phyloP scores from a whole-genome alignment of 202 grass and related monocot species.

The Cymbopogon flexuosus region DNA sequence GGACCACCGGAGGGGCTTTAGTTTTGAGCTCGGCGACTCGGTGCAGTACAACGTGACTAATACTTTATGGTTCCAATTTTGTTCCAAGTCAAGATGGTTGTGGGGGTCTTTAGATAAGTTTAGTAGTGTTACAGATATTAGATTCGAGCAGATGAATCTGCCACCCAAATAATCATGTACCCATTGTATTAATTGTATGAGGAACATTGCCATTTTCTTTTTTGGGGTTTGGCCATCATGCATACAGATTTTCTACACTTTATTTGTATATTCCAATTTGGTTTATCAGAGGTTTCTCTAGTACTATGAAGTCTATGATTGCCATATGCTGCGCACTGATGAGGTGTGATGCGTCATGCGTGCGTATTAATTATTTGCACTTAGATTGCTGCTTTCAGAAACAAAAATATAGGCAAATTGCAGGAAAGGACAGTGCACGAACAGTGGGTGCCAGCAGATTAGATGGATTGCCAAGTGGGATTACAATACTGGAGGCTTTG shows the following conservation, averaged over 20 bases:
- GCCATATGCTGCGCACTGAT: background rate
- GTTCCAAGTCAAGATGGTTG: conserved; percentile 38
- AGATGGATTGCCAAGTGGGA: conserved; percentile 39
- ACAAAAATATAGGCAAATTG: conserved; percentile 26
- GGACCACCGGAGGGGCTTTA: conserved; percentile 9
- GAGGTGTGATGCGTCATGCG: conserved; percentile 1
- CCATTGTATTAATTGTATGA: background rate
- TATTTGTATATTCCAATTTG: background rate
- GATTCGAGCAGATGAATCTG: conserved; percentile 40
- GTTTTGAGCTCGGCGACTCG: conserved; percentile 1
- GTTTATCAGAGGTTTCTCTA: background rate
- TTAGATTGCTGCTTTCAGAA: background rate
- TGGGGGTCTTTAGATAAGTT: conserved; percentile 45
- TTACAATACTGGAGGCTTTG: conserved; percentile 28
- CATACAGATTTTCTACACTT: background rate
- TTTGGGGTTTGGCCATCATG: background rate
- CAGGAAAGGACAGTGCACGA: conserved; percentile 20
- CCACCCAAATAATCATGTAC: conserved; percentile 19
- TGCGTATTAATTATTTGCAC: conserved; percentile 23
- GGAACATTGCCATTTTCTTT: background rate
- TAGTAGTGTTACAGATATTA: conserved; percentile 40
- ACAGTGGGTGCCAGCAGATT: conserved; percentile 30
- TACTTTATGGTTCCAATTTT: conserved; percentile 41
- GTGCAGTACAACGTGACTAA: conserved; percentile 7
- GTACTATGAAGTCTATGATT: background rate